Evolutionary conservation across 192 early-diverging fungal genomes (phyloP), one percentile per base, ranked within the genome.

Genomic region (Coemansia biformis): DNA sequence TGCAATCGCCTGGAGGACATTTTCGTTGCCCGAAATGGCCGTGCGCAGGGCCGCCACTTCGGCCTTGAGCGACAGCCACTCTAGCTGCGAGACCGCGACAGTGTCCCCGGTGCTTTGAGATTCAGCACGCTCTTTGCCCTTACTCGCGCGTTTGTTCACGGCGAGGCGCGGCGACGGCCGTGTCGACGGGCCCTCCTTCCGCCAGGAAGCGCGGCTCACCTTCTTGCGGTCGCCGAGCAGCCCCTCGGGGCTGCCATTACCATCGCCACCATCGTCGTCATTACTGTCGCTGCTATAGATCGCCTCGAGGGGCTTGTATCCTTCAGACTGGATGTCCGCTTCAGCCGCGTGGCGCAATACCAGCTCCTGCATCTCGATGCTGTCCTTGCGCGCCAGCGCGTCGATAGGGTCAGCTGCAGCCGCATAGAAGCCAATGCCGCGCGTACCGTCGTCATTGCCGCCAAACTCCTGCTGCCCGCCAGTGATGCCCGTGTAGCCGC

Each of bases 301-400:
- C n/a, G n/a, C n/a, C n/a, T n/a, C n/a, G n/a, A n/a, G n/a, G n/a
- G n/a, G n/a, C n/a, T n/a, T n/a, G n/a, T n/a, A n/a, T n/a, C n/a
- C n/a, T n/a, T n/a, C n/a, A n/a, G n/a, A n/a, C n/a, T n/a, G n/a
- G n/a, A n/a, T n/a, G n/a, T 8, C 15, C 13, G 39, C 38, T 5
- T n/a, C 51, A 32, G 36, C 19, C 12, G 18, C 2, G 46, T 28
- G 36, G 14, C 52, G 39, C 8, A 53, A 56, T 0, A 61, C 68
- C 23, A 72, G 26, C 29, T 51, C 56, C 40, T 72, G 68, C 68
- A 72, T 72, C 52, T 72, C 68, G 51, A 64, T 52, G 56, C 68
- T 72, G 48, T 72, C 68, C 45, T 72, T 72, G 18, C 68, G 68
- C 14, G 68, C 68, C 40, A 72, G 28, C 1, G 49, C 68, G 23